These are phyloP conservation scores for Ogataea methylovora DNA, from an alignment of 805 yeast genomes.

Conservation along the genomic window DNA sequence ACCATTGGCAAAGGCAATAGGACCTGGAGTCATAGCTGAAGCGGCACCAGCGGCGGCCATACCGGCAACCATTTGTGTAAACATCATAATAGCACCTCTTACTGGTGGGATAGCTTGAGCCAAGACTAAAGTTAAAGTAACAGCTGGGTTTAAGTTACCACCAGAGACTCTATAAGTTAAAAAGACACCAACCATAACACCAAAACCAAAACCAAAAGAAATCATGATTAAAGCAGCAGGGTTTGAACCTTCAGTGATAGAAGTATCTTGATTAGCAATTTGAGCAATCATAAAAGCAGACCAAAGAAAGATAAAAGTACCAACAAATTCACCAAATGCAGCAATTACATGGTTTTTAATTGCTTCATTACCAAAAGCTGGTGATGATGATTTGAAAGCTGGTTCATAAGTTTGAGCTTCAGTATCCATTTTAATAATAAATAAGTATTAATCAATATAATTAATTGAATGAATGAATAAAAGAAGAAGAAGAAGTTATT, in stretches of 20 bases:
- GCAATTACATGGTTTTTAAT: conserved; percentile 59
- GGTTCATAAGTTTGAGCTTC: conserved; percentile 37
- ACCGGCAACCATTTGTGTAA: conserved; percentile 74
- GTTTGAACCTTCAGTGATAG: conserved; percentile 26
- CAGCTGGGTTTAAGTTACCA: conserved; percentile 88
- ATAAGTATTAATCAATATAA: neutral
- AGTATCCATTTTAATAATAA: conserved; percentile 27
- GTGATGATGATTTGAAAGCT: conserved; percentile 20
- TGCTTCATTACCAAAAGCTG: conserved; percentile 29
- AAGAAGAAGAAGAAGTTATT: neutral
- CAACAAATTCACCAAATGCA: conserved; percentile 73
- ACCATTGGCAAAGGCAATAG: conserved; percentile 59
- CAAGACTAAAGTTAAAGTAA: conserved; percentile 63
- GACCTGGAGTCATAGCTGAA: conserved; percentile 78
- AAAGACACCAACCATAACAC: conserved; percentile 68
- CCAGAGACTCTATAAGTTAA: conserved; percentile 73
- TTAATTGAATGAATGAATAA: neutral
- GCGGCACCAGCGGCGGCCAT: conserved; percentile 92
- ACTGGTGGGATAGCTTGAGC: conserved; percentile 69
- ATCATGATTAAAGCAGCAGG: conserved; percentile 73
- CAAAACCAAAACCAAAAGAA: conserved; percentile 80
- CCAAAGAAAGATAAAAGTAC: conserved; percentile 81
- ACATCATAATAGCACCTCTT: conserved; percentile 57
- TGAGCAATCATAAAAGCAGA: conserved; percentile 78
- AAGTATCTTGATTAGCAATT: conserved; percentile 50